Percentiles rank a stretch among this genome's conserved stretches.
Evolutionary conservation across 75 land plant species (phyloP).

Genomic region (Pinus albicaulis): DNA sequence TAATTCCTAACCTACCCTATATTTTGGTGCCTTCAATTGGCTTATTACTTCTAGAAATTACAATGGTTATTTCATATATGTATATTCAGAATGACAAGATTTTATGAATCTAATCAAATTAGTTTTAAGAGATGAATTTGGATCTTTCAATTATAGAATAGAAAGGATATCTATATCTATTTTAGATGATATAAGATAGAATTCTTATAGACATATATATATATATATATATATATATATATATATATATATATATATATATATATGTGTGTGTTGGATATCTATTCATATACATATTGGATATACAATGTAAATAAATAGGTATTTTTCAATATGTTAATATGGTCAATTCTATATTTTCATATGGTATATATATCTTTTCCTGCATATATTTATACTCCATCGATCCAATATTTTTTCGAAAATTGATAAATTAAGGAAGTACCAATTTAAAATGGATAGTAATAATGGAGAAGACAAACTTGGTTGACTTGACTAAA

Average conservation of each 20-base stretch:
- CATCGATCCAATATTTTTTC: not conserved
- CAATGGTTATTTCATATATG: slow-evolving; percentile 11
- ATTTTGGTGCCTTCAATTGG: slow-evolving; percentile 21
- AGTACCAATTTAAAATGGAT: not conserved
- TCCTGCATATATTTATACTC: too few species aligned
- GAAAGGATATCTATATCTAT: not conserved
- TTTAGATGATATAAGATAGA: not conserved
- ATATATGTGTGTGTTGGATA: too few species aligned
- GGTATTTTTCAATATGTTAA: too few species aligned
- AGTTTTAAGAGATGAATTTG: not conserved
- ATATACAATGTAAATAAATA: too few species aligned
- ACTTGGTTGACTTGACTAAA: not conserved
- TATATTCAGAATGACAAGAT: slow-evolving; percentile 14
- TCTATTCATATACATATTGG: too few species aligned
- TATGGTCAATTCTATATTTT: too few species aligned
- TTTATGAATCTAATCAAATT: not conserved
- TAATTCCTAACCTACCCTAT: slow-evolving; percentile 13
- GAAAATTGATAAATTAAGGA: not conserved
- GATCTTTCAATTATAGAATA: not conserved
- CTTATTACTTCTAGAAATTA: slow-evolving; percentile 14
- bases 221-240: too few species aligned
- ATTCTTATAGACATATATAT: too few species aligned
- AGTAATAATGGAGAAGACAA: not conserved
- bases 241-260: too few species aligned
- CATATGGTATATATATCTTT: too few species aligned